These are phyloP conservation scores for Magnusiomyces ingens DNA, from an alignment of 1,139 yeast species.

Conservation along the genomic window DNA sequence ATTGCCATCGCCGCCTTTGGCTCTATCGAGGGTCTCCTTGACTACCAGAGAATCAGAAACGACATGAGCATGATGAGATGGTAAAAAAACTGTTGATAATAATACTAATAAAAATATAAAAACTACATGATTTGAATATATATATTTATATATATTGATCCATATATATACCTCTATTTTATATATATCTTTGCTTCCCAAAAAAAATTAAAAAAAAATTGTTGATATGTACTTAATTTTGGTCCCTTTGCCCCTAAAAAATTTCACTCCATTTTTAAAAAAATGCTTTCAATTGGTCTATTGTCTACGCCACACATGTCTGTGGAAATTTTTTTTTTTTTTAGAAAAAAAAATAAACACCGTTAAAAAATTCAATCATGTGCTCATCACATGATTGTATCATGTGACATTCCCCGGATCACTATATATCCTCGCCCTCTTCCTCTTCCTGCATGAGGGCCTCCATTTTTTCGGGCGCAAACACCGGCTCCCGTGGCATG, in stretches of 20 bases:
- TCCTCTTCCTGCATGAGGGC: too few species aligned
- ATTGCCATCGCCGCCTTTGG: constrained; percentile 90
- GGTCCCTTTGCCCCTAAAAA: neutral
- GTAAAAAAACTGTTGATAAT: constrained; percentile 6
- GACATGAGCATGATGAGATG: constrained; percentile 32
- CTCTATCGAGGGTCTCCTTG: constrained; percentile 57
- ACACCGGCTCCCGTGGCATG: constrained; percentile 60
- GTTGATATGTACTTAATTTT: neutral
- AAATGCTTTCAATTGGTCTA: neutral
- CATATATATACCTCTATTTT: neutral
- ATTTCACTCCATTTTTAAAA: neutral
- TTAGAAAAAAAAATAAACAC: too few species aligned
- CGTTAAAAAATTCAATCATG: neutral
- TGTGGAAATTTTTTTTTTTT: too few species aligned
- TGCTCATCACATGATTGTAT: neutral
- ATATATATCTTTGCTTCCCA: neutral
- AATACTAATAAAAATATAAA: neutral
- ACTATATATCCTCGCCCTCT: constrained; percentile 1
- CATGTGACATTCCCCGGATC: too few species aligned
- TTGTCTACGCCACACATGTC: too few species aligned
- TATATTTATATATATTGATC: neutral
- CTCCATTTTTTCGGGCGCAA: constrained; percentile 20
- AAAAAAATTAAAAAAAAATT: neutral
- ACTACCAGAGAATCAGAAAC: constrained; percentile 47
- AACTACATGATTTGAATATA: too few species aligned